Base-by-base conservation (phyloP, 2,329 filamentous ascomycete genomes). In the Capronia americana region DNA sequence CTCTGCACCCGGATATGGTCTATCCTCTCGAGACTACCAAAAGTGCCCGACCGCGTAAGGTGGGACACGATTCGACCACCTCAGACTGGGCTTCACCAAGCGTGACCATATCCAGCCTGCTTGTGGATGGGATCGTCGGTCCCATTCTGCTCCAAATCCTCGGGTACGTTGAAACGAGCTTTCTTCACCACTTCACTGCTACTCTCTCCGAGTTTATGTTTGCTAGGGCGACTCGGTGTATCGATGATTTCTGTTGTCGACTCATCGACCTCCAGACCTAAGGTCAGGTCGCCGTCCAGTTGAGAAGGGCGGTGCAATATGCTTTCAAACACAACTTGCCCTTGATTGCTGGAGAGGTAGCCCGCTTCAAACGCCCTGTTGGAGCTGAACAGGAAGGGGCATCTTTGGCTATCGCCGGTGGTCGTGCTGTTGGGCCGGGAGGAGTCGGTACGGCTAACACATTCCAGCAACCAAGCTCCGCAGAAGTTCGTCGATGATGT, bases 371-470 rank as follows among this genome's bases (percentile, higher is more conserved):
- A 65, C 11, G 56, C 51, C 7, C 38, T 59, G 10, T 17, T 59
- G 26, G 65, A 64, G 8, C 60, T 62, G 23, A 70, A 34, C 41
- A 70, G 34, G 51, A 70, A 58, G 1, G 68, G 68, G 48, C 62
- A 64, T 26, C 60, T 54, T 30, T 61, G 32, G 20, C 4, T 10
- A 14, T 20, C n/a, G 20, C 34, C 50, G 28, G 32, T 20, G 26
- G 26, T 23, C 12, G 41, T 32, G 12, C 26, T 28, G 24, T 58
- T 51, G 17, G 17, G 17, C 11, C 34, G n/a, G 30, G 23, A n/a
- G 48, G 48, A 28, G 20, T 12, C 17, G 20, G 20, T 3, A 11
- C 10, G 11, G 24, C 48, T 28, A 41, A 41, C 54, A 32, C 63
- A 65, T 24, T 57, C 58, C 7, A 56, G 57, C 26, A 71, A 57